These are phyloP conservation scores for Panicum virgatum DNA, from an alignment of 202 grass and related monocot genomes.

Conservation along the genomic window DNA sequence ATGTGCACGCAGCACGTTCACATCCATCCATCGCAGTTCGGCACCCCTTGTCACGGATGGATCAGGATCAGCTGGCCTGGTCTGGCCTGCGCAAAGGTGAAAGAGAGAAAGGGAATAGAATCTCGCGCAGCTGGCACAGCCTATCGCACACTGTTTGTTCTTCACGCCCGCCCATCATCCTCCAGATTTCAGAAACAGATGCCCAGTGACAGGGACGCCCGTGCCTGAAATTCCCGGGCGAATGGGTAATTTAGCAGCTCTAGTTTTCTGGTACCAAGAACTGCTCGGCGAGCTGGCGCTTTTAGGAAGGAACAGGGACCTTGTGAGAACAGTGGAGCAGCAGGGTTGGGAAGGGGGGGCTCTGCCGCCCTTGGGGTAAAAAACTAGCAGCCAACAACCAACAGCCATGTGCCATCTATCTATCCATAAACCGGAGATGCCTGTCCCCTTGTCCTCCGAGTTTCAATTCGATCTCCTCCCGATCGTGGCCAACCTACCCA, in stretches of 20 bases:
- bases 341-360: not conserved
- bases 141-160: constrained; percentile 17
- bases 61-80: not conserved
- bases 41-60: constrained; percentile 17
- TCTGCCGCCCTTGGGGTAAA: not conserved
- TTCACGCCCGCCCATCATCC: not conserved
- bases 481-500: not conserved
- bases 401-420: constrained; percentile 42
- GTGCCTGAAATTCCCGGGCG: not conserved
- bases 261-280: not conserved
- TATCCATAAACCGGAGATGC: constrained; percentile 30
- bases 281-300: not conserved
- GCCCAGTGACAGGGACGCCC: not conserved
- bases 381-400: constrained; percentile 8
- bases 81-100: constrained; percentile 12
- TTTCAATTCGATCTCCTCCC: constrained; percentile 26
- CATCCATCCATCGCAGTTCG: not conserved
- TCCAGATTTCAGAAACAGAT: constrained; percentile 6
- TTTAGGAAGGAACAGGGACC: not conserved
- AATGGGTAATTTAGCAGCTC: not conserved
- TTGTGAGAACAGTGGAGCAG: constrained; percentile 2
- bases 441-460: constrained; percentile 18
- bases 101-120: constrained; percentile 8
- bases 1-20: constrained; percentile 13
- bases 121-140: constrained; percentile 38